Percentiles rank a stretch among this genome's conserved stretches.
Evolutionary conservation across 257 asterid species (phyloP).

Genomic region (Capsicum chinense): DNA sequence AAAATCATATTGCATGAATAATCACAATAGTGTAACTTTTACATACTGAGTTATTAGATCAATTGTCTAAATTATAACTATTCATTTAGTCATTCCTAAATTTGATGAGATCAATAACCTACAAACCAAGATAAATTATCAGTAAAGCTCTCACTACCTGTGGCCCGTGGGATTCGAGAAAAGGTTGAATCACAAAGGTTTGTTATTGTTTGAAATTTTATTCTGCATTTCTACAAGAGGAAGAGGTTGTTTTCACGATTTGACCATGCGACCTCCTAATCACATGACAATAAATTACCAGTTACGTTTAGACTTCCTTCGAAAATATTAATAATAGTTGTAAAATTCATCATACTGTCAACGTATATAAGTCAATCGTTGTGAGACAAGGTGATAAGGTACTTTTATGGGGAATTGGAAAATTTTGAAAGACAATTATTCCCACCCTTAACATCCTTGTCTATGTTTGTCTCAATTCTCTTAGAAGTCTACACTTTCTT

Average conservation of each 20-base stretch:
- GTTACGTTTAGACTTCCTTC: too few species aligned
- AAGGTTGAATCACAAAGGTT: too few species aligned
- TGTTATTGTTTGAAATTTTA: too few species aligned
- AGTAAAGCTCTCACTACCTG: too few species aligned
- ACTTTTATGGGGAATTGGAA: conserved; percentile 33
- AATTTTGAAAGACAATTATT: conserved; percentile 29
- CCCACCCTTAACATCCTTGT: conserved; percentile 39
- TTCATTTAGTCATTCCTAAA: not conserved
- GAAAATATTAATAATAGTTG: too few species aligned
- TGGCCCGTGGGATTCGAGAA: too few species aligned
- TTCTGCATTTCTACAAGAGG: too few species aligned
- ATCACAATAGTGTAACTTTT: too few species aligned
- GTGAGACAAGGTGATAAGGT: not conserved
- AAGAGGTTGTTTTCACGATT: too few species aligned
- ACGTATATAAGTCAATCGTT: not conserved
- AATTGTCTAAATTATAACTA: not conserved
- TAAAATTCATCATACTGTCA: not conserved
- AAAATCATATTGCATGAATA: not conserved
- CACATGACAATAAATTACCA: too few species aligned
- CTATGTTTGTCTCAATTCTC: conserved; percentile 14
- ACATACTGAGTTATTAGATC: not conserved
- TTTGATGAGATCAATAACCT: not conserved
- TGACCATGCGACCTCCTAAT: too few species aligned
- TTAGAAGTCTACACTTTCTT: conserved; percentile 36
- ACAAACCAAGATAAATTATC: too few species aligned